Evolutionary conservation across 192 early-diverging fungal species (phyloP).

Genomic region (Chytriomyces confervae): DNA sequence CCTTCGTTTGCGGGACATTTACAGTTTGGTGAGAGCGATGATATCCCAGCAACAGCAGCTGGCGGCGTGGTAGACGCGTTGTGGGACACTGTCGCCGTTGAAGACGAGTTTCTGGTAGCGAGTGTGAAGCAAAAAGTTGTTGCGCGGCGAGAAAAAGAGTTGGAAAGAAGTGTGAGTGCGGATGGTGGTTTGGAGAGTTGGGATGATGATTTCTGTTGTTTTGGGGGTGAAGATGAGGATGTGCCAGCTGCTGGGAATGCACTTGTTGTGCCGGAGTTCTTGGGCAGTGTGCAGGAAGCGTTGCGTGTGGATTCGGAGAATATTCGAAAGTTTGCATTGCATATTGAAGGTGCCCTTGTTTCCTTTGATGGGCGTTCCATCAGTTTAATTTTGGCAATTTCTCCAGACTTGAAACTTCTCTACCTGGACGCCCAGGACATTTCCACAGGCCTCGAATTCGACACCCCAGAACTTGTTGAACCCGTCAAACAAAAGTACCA

Average conservation of each 20-base stretch:
- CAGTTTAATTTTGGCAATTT: not conserved
- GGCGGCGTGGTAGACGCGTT: conserved; percentile 34
- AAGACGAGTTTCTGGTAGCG: conserved; percentile 24
- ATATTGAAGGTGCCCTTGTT: conserved; percentile 45
- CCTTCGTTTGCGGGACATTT: conserved; percentile 34
- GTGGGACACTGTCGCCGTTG: conserved; percentile 5
- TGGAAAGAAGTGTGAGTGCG: conserved; percentile 28
- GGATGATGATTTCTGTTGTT: conserved; percentile 49
- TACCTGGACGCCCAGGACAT: conserved; percentile 41
- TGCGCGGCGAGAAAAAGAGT: conserved; percentile 32
- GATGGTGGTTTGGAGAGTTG: conserved; percentile 46
- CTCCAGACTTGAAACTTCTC: conserved; percentile 45
- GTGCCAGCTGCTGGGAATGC: not conserved
- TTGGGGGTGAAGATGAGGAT: conserved; percentile 12
- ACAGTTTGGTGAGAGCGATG: conserved; percentile 29
- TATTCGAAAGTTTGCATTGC: conserved; percentile 48
- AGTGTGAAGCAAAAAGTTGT: conserved; percentile 30
- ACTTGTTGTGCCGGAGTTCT: conserved; percentile 36
- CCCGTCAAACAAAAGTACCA: conserved; percentile 20
- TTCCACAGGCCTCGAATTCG: conserved; percentile 32
- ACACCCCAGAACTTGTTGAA: not conserved
- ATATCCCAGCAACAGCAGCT: conserved; percentile 6
- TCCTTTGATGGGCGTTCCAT: not conserved
- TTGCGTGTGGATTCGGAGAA: conserved; percentile 39
- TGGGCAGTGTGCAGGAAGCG: conserved; percentile 34